Evolutionary conservation across 202 grass and related monocot genomes (phyloP).

Genomic region (Panicum virgatum): DNA sequence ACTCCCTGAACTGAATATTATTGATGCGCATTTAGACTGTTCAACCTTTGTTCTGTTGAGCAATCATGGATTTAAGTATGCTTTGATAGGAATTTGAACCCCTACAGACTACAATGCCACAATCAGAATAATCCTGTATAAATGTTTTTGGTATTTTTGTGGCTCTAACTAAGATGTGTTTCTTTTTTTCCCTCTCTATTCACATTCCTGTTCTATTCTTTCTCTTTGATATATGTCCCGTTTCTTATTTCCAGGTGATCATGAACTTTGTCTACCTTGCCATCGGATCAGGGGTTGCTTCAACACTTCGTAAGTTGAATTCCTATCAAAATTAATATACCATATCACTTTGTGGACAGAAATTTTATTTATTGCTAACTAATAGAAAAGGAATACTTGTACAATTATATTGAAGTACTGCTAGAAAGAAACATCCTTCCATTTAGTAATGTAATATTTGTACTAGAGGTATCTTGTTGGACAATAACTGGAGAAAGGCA

Average conservation of each 20-base stretch:
- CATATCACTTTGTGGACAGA: background rate
- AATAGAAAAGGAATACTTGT: background rate
- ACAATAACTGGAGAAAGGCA: conserved; percentile 77
- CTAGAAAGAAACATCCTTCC: background rate
- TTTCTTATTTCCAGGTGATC: conserved; percentile 53
- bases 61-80: background rate
- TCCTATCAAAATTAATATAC: background rate
- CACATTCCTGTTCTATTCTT: background rate
- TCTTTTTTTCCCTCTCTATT: background rate
- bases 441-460: conserved; percentile 18
- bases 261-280: conserved; percentile 65
- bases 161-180: background rate
- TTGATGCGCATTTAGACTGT: background rate
- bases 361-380: background rate
- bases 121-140: background rate
- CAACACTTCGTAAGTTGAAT: conserved; percentile 54
- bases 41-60: background rate
- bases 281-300: conserved; percentile 60
- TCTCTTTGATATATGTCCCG: background rate
- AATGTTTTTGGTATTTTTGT: background rate
- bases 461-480: conserved; percentile 79
- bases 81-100: background rate
- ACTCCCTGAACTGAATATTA: background rate
- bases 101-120: background rate
- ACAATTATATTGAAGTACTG: background rate